A percentile compares a stretch with the other conserved stretches of the same genome.
Evolutionary conservation across 805 yeast species (phyloP).

Genomic region (Metschnikowia continentalis): DNA sequence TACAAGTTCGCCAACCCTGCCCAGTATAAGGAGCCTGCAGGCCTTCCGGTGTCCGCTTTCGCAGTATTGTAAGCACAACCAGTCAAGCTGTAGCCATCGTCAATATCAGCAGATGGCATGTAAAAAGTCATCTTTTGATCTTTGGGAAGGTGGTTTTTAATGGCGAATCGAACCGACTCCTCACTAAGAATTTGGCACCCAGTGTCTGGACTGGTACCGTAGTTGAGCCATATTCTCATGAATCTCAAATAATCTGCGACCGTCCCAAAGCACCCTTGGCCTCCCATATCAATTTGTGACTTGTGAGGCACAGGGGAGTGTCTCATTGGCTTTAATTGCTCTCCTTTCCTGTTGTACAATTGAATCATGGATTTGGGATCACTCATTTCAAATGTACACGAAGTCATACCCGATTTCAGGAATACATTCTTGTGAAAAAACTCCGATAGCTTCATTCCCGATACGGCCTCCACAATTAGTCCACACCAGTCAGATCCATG

Average conservation of each 20-base stretch:
- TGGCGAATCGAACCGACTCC: slow-evolving; percentile 30
- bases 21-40: slow-evolving; percentile 35
- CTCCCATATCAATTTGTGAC: slow-evolving; percentile 36
- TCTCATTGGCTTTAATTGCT: slow-evolving; percentile 2
- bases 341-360: slow-evolving; percentile 7
- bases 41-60: slow-evolving; percentile 31
- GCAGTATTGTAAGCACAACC: slow-evolving; percentile 30
- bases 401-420: slow-evolving; percentile 31
- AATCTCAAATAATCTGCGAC: slow-evolving; percentile 37
- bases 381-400: slow-evolving; percentile 15
- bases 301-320: slow-evolving; percentile 13
- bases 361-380: slow-evolving; percentile 6
- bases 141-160: slow-evolving; percentile 29
- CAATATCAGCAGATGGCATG: slow-evolving; percentile 16
- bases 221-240: slow-evolving; percentile 36
- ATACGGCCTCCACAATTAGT: slow-evolving; percentile 28
- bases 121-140: slow-evolving; percentile 16
- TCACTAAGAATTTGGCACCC: slow-evolving; percentile 24
- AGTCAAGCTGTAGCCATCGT: slow-evolving; percentile 30
- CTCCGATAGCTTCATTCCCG: slow-evolving; percentile 30
- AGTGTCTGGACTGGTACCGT: slow-evolving; percentile 39
- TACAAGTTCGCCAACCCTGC: slow-evolving; percentile 37
- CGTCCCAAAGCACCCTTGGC: slow-evolving; percentile 39
- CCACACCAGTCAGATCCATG: slow-evolving; percentile 39
- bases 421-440: slow-evolving; percentile 29